A percentile compares a stretch with the other conserved stretches of the same genome.
These are phyloP conservation scores for Apiospora marii DNA, from an alignment of 2,329 filamentous ascomycete genomes.

Conservation along the genomic window DNA sequence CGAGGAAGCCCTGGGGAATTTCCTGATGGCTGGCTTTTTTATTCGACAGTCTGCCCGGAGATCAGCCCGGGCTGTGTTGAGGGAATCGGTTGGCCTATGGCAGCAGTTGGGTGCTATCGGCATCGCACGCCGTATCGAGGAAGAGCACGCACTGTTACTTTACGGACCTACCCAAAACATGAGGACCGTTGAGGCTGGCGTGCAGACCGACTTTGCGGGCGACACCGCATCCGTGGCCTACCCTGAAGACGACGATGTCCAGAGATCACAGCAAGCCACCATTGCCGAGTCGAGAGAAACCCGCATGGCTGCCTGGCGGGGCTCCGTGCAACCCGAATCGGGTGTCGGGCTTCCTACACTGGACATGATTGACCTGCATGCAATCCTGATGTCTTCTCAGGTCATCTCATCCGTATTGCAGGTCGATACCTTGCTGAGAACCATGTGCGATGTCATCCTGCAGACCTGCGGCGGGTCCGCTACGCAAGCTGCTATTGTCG, in stretches of 20 bases:
- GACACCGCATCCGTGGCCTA: conserved; percentile 62
- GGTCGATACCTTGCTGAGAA: conserved; percentile 78
- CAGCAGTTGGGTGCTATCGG: conserved; percentile 74
- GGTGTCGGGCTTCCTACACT: conserved; percentile 73
- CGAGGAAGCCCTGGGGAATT: conserved; percentile 77
- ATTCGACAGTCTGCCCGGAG: conserved; percentile 70
- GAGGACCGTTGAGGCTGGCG: conserved; percentile 67
- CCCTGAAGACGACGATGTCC: conserved; percentile 52
- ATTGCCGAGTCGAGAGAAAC: conserved; percentile 62
- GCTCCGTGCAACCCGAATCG: conserved; percentile 65
- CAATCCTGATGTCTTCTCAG: conserved; percentile 80
- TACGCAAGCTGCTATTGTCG: conserved; percentile 75
- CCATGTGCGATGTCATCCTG: conserved; percentile 82
- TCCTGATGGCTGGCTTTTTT: conserved; percentile 77
- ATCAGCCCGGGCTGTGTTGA: conserved; percentile 73
- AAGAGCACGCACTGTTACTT: conserved; percentile 72
- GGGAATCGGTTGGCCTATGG: conserved; percentile 73
- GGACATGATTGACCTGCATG: conserved; percentile 84
- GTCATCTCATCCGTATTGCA: conserved; percentile 81
- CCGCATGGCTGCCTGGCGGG: conserved; percentile 69
- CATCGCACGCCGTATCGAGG: conserved; percentile 72
- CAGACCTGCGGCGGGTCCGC: conserved; percentile 77
- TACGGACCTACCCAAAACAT: conserved; percentile 67
- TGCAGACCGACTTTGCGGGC: conserved; percentile 76
- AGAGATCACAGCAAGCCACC: conserved; percentile 51